Conservation (phyloP, 2,329 filamentous ascomycete species). For the Leptographium radiaticola region DNA sequence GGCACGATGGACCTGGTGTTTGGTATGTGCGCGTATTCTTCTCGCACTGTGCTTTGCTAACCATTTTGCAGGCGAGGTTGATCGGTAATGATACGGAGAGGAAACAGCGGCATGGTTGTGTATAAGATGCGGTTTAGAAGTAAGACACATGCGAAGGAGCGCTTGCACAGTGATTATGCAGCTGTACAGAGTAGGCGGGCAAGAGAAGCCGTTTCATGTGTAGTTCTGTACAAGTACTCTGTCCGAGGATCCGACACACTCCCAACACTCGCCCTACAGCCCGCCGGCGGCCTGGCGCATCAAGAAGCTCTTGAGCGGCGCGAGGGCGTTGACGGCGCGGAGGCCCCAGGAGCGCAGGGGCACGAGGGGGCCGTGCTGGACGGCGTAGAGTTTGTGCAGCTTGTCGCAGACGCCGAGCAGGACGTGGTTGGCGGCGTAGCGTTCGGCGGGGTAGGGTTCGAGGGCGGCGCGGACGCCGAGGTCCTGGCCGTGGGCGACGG, state of each 20-base stretch:
- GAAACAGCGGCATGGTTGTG: slow-evolving; percentile 4
- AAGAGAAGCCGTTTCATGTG: no score
- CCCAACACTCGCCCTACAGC: no score
- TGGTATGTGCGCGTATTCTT: slow-evolving; percentile 32
- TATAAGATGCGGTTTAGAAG: not conserved
- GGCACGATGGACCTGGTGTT: slow-evolving; percentile 84
- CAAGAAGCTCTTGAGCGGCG: slow-evolving; percentile 67
- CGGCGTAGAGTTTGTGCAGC: slow-evolving; percentile 83
- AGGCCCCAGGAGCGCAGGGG: slow-evolving; percentile 67
- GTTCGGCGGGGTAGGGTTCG: slow-evolving; percentile 67
- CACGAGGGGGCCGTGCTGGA: slow-evolving; percentile 66
- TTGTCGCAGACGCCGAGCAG: slow-evolving; percentile 76
- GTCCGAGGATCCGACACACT: no score
- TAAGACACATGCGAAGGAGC: no score
- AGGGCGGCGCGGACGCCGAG: slow-evolving; percentile 67
- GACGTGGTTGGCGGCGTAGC: slow-evolving; percentile 71
- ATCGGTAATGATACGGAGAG: slow-evolving; percentile 31
- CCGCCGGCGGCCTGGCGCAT: slow-evolving; percentile 61
- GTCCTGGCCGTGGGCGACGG: slow-evolving; percentile 74
- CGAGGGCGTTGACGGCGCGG: slow-evolving; percentile 59
- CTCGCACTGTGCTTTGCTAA: slow-evolving; percentile 14
- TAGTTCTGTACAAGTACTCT: no score
- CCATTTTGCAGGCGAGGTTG: slow-evolving; percentile 42
- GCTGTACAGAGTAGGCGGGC: no score
- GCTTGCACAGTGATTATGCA: no score